Evolutionary conservation across 2,329 filamentous ascomycete genomes (phyloP), one percentile per base, ranked within the genome.

Genomic region (Scleromitrula shiraiana): DNA sequence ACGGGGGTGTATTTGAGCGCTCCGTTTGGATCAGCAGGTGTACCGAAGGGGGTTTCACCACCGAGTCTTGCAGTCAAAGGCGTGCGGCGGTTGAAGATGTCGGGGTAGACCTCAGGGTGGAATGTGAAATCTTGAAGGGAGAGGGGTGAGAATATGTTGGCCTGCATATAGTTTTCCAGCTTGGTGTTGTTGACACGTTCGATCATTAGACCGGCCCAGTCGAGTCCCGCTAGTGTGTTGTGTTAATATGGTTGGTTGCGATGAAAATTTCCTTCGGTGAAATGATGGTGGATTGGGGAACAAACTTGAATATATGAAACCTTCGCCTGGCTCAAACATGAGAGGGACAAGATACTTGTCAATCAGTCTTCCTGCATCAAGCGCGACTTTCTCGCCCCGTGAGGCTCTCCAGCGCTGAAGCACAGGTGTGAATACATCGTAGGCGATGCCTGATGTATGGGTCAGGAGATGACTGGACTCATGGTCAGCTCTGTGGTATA

Each of bases 281-380:
- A n/a, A n/a, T 9, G 26, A 15, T 19, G 7, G 10, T 14, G 14
- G 9, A 7, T 5, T 23, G 12, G 10, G 2, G n/a, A 15, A 15
- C 71, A 19, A 83, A 85, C 5, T 66, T 1, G 74, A 70, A 14
- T 85, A 84, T 49, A 77, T 70, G 75, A 77, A 85, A 3, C 67
- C 67, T 22, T 74, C 70, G 0, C 81, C 81, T 0, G 82, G 82
- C 54, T 84, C 80, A 53, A 80, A 80, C 1, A 83, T 60, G 10
- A 86, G 63, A 0, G 81, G 80, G 5, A 39, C 46, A 4, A 30
- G 41, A 14, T 37, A 48, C 6, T 36, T 35, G 1, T 9, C 6
- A 14, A 37, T 17, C 33, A 37, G 10, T 19, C 6, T 19, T 7
- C 33, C 33, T 30, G 10, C n/a, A 14, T 5, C 8, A 14, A 30